phyloP scores from a whole-genome alignment of 768 basidiomycete species.

The Tulasnella sp. region DNA sequence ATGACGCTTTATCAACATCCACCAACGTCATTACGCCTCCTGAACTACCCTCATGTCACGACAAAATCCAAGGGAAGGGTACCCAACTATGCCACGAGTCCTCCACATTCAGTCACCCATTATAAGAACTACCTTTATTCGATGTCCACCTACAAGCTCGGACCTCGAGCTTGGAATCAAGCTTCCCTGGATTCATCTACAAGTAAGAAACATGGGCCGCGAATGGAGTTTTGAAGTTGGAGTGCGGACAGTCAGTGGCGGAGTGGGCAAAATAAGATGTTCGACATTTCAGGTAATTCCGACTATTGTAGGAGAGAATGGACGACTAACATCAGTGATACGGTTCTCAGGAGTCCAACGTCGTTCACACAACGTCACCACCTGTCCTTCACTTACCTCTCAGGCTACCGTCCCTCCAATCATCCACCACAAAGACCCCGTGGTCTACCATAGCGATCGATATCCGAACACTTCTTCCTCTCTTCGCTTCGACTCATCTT shows the following conservation, averaged over 20 bases:
- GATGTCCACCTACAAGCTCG: constrained; percentile 35
- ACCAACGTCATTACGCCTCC: too few species aligned
- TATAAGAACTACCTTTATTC: constrained; percentile 51
- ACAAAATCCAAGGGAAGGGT: too few species aligned
- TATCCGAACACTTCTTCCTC: constrained; percentile 47
- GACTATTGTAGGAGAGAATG: not conserved
- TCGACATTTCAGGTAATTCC: constrained; percentile 66
- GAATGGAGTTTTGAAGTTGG: constrained; percentile 70
- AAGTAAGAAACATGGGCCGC: constrained; percentile 52
- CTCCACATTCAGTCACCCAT: constrained; percentile 73
- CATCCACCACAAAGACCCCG: constrained; percentile 46
- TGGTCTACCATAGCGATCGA: constrained; percentile 57
- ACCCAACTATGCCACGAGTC: constrained; percentile 56
- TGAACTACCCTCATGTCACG: too few species aligned
- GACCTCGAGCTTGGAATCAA: constrained; percentile 38
- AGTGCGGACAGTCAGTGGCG: constrained; percentile 47
- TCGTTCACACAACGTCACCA: constrained; percentile 9
- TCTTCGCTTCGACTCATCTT: constrained; percentile 33
- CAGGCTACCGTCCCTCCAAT: constrained; percentile 39
- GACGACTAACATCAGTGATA: not conserved
- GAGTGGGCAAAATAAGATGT: constrained; percentile 47
- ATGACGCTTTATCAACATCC: too few species aligned
- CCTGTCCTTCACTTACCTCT: constrained; percentile 63
- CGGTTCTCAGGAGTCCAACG: not conserved
- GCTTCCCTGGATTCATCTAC: constrained; percentile 63